Percentiles rank a stretch among this genome's conserved stretches.
Evolutionary conservation across 208 protist species (phyloP).

Genomic region (Crithidia fasciculata): DNA sequence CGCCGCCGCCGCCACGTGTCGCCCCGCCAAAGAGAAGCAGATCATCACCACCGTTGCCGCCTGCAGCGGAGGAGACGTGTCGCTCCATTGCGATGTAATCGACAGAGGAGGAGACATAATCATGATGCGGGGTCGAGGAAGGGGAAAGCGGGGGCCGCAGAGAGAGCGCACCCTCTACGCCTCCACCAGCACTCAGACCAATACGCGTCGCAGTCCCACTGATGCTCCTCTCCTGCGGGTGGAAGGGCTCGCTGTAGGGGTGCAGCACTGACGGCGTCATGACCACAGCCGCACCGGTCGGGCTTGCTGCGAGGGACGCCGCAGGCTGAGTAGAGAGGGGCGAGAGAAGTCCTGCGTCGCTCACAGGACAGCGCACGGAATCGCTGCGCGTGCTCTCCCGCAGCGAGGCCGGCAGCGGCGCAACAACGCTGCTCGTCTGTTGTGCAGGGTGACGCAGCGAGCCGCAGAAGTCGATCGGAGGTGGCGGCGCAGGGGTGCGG

Average conservation of each 20-base stretch:
- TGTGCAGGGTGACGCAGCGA: too few species aligned
- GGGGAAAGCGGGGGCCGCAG: background rate
- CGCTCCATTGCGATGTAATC: constrained; percentile 6
- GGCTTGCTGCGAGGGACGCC: background rate
- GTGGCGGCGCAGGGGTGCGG: constrained; percentile 17
- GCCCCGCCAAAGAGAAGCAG: background rate
- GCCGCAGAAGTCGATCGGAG: constrained; percentile 26
- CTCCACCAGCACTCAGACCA: background rate
- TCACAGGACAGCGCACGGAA: background rate
- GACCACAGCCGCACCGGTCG: background rate
- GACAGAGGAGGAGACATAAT: background rate
- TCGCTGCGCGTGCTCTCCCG: too few species aligned
- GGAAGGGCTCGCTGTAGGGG: constrained; percentile 2
- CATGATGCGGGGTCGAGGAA: constrained; percentile 6
- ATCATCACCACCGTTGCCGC: background rate
- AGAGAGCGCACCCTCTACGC: background rate
- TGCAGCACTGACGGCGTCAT: background rate
- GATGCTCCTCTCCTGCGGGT: background rate
- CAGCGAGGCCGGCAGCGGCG: background rate
- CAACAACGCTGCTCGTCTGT: background rate
- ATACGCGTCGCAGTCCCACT: too few species aligned
- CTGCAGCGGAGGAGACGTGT: background rate
- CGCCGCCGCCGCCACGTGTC: too few species aligned
- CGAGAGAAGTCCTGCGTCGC: background rate
- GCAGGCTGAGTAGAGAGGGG: background rate